Evolutionary conservation across 2,329 filamentous ascomycete species (phyloP), one percentile per base, ranked within the genome.

Genomic region (Harringtonia lauricola): DNA sequence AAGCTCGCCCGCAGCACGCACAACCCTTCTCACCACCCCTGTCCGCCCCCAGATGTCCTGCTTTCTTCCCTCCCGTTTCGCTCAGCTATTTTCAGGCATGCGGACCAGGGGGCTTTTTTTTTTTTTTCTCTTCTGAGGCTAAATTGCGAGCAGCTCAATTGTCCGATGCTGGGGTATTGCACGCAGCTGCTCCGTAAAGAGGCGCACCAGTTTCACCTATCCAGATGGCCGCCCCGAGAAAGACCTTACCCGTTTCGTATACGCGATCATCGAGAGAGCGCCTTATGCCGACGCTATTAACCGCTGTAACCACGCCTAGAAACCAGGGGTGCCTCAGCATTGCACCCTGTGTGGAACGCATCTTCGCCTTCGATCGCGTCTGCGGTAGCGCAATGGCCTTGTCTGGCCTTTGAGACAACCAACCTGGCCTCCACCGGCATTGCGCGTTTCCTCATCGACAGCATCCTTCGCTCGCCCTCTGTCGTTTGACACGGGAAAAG

Each of bases 191-290:
- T 18, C 39, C n/a, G 37, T 15, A 14, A 19, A 31, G 45, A 53
- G 49, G 47, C 50, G 47, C 48, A 55, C 46, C 51, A 46, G 59
- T 62, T 61, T 62, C 59, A 61, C 48, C 44, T 54, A 46, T 51
- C 49, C 49, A 50, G 48, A 45, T 47, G 42, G 48, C 31, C 48
- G 44, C 51, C 42, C 39, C 45, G n/a, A 49, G 50, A 46, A 43
- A 45, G 47, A 49, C 46, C 49, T 47, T 51, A 45, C 43, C 47
- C 51, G 55, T 59, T 59, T 59, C 55, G 56, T 47, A 55, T 55
- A 47, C 47, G 49, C 51, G 48, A 51, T 54, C 53, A 58, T 55
- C 47, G 49, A 44, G 48, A 37, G 29, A 38, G 38, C 13, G 37
- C 29, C 18, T 42, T 37, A 44, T 50, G 46, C 48, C 44, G 42